A percentile compares a stretch with the other conserved stretches of the same genome.
Evolutionary conservation across 345 rosid genomes (phyloP).

Genomic region (Eucalyptus tenuipes): DNA sequence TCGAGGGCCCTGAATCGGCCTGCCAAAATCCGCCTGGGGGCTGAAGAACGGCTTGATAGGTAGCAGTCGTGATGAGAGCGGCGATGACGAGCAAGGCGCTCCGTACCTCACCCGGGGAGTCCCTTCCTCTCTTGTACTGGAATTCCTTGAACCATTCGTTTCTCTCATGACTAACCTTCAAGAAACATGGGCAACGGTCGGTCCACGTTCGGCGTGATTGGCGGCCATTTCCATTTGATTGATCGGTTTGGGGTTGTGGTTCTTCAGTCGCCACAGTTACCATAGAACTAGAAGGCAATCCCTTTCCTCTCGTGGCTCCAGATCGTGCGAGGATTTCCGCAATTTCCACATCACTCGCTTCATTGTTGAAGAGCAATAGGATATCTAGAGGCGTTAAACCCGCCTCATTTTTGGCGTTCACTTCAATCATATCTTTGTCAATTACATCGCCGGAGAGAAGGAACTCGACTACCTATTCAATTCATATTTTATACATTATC

Average conservation of each 20-base stretch:
- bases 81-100: constrained; percentile 11
- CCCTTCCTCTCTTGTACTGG: not conserved
- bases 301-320: not conserved
- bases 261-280: not conserved
- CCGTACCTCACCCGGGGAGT: constrained; percentile 9
- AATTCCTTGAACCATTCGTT: constrained; percentile 5
- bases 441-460: not conserved
- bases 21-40: constrained; percentile 30
- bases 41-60: constrained; percentile 23
- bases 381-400: constrained; percentile 14
- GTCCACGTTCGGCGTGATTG: not conserved
- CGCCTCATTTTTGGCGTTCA: constrained; percentile 5
- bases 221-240: not conserved
- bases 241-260: not conserved
- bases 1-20: not conserved
- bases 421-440: not conserved
- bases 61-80: constrained; percentile 13
- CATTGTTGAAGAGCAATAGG: constrained; percentile 1
- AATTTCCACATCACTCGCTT: constrained; percentile 12
- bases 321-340: not conserved
- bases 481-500: not conserved
- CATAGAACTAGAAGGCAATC: not conserved
- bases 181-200: not conserved
- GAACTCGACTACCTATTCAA: constrained; percentile 1
- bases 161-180: not conserved